phyloP scores from a whole-genome alignment of 495 filamentous ascomycete genomes.

The Penicillium daleae region DNA sequence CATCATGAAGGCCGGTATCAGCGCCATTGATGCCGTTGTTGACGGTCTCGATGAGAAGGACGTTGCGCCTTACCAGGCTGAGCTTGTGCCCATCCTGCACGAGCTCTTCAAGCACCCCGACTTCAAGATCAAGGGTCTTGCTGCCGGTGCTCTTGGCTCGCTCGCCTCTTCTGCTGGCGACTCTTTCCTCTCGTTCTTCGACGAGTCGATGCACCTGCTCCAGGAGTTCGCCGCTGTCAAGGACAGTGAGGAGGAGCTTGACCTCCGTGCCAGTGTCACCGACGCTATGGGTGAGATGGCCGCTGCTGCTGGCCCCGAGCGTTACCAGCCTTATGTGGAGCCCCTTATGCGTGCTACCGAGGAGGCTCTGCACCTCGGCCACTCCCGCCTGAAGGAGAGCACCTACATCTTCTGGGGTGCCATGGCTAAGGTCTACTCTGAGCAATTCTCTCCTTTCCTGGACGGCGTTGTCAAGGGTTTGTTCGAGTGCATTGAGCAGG shows the following conservation, averaged over 20 bases:
- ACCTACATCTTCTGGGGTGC: constrained; percentile 96
- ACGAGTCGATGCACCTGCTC: constrained; percentile 81
- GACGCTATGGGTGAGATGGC: constrained; percentile 94
- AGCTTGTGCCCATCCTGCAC: constrained; percentile 82
- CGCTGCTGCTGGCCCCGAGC: constrained; percentile 78
- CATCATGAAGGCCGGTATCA: constrained; percentile 87
- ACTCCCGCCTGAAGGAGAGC: constrained; percentile 88
- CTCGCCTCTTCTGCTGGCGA: constrained; percentile 82
- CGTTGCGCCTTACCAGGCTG: constrained; percentile 76
- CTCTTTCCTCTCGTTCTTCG: constrained; percentile 88
- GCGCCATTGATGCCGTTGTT: constrained; percentile 87
- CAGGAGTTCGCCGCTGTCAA: constrained; percentile 84
- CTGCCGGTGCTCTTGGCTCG: constrained; percentile 86
- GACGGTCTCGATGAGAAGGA: constrained; percentile 86
- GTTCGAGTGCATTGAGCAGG: constrained; percentile 82
- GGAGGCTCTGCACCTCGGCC: constrained; percentile 86
- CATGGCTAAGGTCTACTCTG: constrained; percentile 91
- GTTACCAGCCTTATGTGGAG: constrained; percentile 88
- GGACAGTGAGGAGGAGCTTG: constrained; percentile 84
- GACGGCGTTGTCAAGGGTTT: constrained; percentile 83
- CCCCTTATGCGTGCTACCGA: constrained; percentile 89
- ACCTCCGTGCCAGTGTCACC: constrained; percentile 84
- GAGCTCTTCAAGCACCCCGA: constrained; percentile 79
- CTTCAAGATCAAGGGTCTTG: constrained; percentile 85
- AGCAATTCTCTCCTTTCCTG: constrained; percentile 86